Conservation (phyloP, 768 basidiomycete species). For the Tylopilus plumbeoviolaceoides region DNA sequence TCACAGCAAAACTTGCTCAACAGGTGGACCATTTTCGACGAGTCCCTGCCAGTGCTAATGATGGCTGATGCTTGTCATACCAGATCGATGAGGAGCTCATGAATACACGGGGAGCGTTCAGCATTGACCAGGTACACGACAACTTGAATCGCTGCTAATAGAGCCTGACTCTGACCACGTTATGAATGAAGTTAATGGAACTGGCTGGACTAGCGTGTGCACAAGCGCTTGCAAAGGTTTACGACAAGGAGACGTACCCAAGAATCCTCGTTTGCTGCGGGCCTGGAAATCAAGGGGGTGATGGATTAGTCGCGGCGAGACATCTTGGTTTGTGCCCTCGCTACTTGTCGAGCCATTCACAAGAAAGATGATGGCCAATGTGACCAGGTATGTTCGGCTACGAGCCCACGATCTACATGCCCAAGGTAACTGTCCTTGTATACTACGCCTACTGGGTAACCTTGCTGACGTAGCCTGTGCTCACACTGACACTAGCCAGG, state of each 20-base stretch:
- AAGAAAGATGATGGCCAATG: background rate
- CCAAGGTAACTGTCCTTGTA: conserved; percentile 56
- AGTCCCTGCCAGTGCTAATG: background rate
- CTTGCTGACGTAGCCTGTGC: background rate
- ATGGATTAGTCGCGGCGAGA: conserved; percentile 93
- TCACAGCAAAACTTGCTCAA: conserved; percentile 71
- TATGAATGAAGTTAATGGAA: conserved; percentile 75
- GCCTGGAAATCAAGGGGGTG: conserved; percentile 96
- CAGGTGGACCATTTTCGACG: conserved; percentile 43
- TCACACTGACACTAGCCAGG: conserved; percentile 56
- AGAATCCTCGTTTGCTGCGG: conserved; percentile 94
- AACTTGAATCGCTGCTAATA: background rate
- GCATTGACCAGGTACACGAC: conserved; percentile 75
- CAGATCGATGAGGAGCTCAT: conserved; percentile 96
- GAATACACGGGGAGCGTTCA: conserved; percentile 85
- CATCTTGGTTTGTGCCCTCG: conserved; percentile 66
- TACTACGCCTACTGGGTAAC: background rate
- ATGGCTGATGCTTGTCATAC: background rate
- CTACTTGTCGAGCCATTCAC: background rate
- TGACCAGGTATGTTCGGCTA: conserved; percentile 86
- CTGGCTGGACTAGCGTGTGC: conserved; percentile 94
- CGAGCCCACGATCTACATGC: conserved; percentile 84
- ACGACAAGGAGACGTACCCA: conserved; percentile 59
- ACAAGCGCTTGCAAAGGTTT: conserved; percentile 77
- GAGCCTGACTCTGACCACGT: background rate